Evolutionary conservation across 371 early-diverging fungal genomes (phyloP), one percentile per base, ranked within the genome.

Genomic region (Haplosporangium sp.): DNA sequence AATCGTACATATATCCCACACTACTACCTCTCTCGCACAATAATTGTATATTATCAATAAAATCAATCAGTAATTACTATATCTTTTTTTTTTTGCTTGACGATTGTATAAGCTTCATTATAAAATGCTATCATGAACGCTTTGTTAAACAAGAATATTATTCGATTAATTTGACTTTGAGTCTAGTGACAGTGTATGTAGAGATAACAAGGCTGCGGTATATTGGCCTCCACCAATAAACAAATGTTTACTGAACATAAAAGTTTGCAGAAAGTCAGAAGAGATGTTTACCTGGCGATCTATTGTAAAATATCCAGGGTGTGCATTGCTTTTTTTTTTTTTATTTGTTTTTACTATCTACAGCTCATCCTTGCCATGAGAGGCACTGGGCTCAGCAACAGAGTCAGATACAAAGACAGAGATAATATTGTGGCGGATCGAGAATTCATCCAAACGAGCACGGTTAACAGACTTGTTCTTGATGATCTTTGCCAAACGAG

Each of bases 381-480:
- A 1, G 27, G 27, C 84, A 67, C 84, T 82, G 17, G 47, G 55
- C 6, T 69, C 15, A n/a, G 50, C 34, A 47, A 19, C 58, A 7
- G 84, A 75, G 15, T 82, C 77, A 47, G 76, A 71, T 50, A 81
- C 83, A 65, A 95, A 95, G 20, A 83, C 85, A 42, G 72, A 68
- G 70, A 96, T 85, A 65, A 96, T 94, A 75, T 96, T 96, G 70
- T 85, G 84, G 68, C 95, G 89, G 71, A 90, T 92, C 48, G 85
- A 75, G 70, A 96, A 94, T 55, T 93, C 92, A 81, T 96, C 96
- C 69, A 86, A 59, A 84, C 93, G 92, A 63, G 85, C 87, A 7
- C 77, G 63, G 56, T 88, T 85, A 15, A 94, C 86, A 64, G 86
- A 88, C 48, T 89, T 92, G 57, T 85, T 77, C 52, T 82, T 82